phyloP scores from a whole-genome alignment of 164 flowering plant species.

The Vitis amurensis region DNA sequence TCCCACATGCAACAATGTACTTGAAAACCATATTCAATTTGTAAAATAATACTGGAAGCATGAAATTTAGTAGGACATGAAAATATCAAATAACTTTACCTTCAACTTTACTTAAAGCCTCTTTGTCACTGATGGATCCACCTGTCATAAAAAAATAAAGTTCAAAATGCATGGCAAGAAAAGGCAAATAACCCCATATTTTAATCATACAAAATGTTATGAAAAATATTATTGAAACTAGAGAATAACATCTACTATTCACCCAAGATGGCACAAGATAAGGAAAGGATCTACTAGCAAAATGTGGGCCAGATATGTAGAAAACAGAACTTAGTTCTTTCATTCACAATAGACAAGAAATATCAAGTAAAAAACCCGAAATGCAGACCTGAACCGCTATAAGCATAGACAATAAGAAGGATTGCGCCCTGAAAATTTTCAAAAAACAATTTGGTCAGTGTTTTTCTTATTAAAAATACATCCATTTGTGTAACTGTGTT shows the following conservation, averaged over 20 bases:
- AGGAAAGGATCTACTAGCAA: too few relatives aligned
- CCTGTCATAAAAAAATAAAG: conserved; percentile 21
- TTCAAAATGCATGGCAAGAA: not conserved
- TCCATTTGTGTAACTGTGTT: not conserved
- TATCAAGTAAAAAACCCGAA: not conserved
- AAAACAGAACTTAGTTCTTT: not conserved
- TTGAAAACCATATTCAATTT: not conserved
- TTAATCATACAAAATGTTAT: not conserved
- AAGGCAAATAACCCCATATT: not conserved
- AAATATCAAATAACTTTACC: conserved; percentile 33
- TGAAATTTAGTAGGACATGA: not conserved
- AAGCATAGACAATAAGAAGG: conserved; percentile 40
- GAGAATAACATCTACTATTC: not conserved
- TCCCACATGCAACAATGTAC: too few relatives aligned
- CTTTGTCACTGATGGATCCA: conserved; percentile 29
- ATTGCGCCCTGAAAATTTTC: conserved; percentile 41
- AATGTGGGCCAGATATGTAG: too few relatives aligned
- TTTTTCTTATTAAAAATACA: not conserved
- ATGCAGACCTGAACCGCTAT: conserved; percentile 45
- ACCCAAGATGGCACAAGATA: not conserved
- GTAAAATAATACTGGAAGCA: not conserved
- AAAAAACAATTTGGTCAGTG: conserved; percentile 5
- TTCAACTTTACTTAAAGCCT: conserved; percentile 48
- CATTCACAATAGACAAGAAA: not conserved
- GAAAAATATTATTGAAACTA: not conserved